A percentile compares a stretch with the other conserved stretches of the same genome.
Conservation (phyloP, 805 yeast genomes). For the Myxozyma nipponensis region DNA sequence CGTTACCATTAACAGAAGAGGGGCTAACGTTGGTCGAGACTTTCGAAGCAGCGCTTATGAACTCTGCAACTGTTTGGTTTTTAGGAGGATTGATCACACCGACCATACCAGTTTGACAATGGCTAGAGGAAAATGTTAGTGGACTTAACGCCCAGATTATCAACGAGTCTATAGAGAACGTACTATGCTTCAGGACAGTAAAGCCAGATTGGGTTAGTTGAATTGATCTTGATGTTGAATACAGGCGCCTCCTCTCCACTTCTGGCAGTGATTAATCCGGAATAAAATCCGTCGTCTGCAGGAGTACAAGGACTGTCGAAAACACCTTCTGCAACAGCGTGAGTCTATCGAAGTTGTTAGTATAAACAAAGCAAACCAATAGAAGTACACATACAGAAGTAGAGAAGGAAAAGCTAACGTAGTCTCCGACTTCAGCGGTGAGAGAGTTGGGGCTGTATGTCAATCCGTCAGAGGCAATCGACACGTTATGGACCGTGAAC, state of each 20-base stretch:
- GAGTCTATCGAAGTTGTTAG: constrained; percentile 16
- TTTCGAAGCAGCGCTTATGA: constrained; percentile 13
- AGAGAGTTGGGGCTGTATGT: constrained; percentile 23
- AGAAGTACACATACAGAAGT: background rate
- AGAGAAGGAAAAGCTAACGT: constrained; percentile 21
- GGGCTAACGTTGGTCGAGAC: constrained; percentile 19
- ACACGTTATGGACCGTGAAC: constrained; percentile 14
- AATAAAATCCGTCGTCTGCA: constrained; percentile 21
- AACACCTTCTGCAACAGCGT: constrained; percentile 28
- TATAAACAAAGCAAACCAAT: background rate
- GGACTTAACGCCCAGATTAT: background rate
- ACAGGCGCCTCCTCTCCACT: constrained; percentile 7
- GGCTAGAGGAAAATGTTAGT: constrained; percentile 7
- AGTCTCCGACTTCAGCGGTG: constrained; percentile 29
- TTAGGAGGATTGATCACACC: constrained; percentile 30
- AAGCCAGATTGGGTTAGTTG: constrained; percentile 30
- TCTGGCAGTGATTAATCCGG: constrained; percentile 26
- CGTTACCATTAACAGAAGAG: constrained; percentile 9
- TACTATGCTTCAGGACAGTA: constrained; percentile 30
- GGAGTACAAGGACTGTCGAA: constrained; percentile 28
- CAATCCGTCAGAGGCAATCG: constrained; percentile 14
- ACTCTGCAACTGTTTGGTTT: constrained; percentile 21
- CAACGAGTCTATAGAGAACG: no score
- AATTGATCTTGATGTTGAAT: constrained; percentile 23
- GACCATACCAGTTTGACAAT: constrained; percentile 31